Percentiles rank a stretch among this genome's conserved stretches.
These are phyloP conservation scores for Lathyrus sativus DNA, from an alignment of 306 rosid genomes.

Conservation along the genomic window DNA sequence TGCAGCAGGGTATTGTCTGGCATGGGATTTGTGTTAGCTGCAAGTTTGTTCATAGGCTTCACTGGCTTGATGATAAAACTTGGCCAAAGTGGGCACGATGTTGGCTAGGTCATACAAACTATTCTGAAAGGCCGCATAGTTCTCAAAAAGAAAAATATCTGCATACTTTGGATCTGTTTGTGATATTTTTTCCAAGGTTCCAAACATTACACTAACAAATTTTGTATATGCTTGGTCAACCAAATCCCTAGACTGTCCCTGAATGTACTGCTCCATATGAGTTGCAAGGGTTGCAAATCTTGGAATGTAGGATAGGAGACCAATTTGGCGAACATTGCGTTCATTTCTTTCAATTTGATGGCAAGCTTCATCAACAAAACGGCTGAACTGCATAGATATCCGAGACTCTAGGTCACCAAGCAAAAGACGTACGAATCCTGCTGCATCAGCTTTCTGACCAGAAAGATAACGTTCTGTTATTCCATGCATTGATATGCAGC, in stretches of 20 bases:
- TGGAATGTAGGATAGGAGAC: slow-evolving; percentile 89
- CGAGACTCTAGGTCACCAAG: slow-evolving; percentile 92
- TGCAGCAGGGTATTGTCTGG: no score
- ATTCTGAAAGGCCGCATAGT: slow-evolving; percentile 97
- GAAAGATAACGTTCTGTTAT: slow-evolving; percentile 97
- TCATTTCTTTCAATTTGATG: slow-evolving; percentile 98
- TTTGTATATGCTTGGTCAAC: slow-evolving; percentile 98
- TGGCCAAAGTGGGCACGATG: slow-evolving; percentile 95
- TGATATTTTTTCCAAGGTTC: slow-evolving; percentile 87
- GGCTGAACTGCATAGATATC: slow-evolving; percentile 85
- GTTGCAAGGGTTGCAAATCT: slow-evolving; percentile 97
- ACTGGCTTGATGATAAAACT: slow-evolving; percentile 98
- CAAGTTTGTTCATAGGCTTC: slow-evolving; percentile 99
- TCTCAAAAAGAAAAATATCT: slow-evolving; percentile 87
- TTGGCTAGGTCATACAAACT: slow-evolving; percentile 99
- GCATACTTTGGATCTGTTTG: slow-evolving; percentile 94
- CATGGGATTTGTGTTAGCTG: no score
- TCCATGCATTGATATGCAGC: slow-evolving; percentile 99
- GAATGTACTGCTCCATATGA: slow-evolving; percentile 98
- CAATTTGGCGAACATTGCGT: slow-evolving; percentile 86
- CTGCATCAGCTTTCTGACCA: slow-evolving; percentile 99
- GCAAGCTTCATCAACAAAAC: slow-evolving; percentile 98
- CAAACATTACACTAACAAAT: slow-evolving; percentile 97
- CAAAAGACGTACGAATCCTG: slow-evolving; percentile 96
- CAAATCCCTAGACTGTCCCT: slow-evolving; percentile 99